Base-by-base conservation (phyloP, 192 early-diverging fungal species). In the Backusella psychrophila region DNA sequence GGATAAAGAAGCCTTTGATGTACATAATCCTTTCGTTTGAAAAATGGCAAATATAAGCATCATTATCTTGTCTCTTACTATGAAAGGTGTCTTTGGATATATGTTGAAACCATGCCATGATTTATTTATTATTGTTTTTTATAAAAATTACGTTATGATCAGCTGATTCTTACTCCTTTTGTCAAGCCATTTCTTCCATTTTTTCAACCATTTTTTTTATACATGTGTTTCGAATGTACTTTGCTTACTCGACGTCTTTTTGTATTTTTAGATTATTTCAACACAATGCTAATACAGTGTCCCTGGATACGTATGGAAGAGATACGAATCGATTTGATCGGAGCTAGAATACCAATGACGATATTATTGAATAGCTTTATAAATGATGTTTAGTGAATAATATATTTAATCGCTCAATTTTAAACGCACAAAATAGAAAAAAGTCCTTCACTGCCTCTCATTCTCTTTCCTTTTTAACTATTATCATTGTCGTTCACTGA, bases 71-170 rank as follows among this genome's bases (percentile, higher is more conserved):
- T 33, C 38, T 1, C 38, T 39, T 39, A 39, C 11, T 39, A 39
- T 39, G 2, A 21, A 33, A 3, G 33, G 3, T 33, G 33, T 52
- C 46, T 52, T 1, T 17, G 15, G 46, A 44, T 26, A 19, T 26
- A 21, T 59, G 53, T 14, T 63, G 56, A 31, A 12, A 14, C 56
- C 26, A 63, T 63, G 8, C 26, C 4, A 63, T 49, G 4, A n/a
- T 49, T 49, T 49, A 49, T 49, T 49, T 49, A 49, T 49, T 49
- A 49, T 49, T 49, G 17, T 49, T 63, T 63, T 33, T 63, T 8
- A 63, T 63, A 63, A 63, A 63, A 29, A 63, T 63, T 63, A 63
- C 56, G 56, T 63, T 26, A 63, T 63, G 56, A 63, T 63, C 56
- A 63, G 56, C 56, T 63, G 56, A 63, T 29, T 5, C 2, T 26